Base-by-base conservation (phyloP, 179 eudicot genomes). In the Beta macrorhiza region DNA sequence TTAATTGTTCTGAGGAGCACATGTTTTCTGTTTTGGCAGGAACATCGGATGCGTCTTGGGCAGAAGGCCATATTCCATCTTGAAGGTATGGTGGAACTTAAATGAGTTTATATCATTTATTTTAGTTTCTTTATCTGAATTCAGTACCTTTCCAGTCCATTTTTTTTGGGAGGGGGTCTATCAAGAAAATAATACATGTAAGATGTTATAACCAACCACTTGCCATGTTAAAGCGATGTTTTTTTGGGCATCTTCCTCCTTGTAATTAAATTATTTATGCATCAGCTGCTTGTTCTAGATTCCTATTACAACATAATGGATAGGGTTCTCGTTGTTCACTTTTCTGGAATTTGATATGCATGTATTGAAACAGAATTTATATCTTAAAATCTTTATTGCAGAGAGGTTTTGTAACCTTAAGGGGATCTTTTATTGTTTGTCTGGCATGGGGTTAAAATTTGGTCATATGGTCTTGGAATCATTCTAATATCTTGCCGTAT, bases 21-120 rank as follows among this genome's bases (percentile, higher is more conserved):
- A 5, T 29, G n/a, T 67, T 73, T 55, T 70, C 51, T 47, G 61
- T 80, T 84, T 76, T 45, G 67, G 65, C 91, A 95, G 99, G 99
- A 95, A 80, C 98, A 95, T 79, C 90, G 97, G 82, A 92, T 95
- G 92, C 98, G 90, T 75, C 95, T 92, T 79, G 99, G 99, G 80
- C 99, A 95, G 87, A 95, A 95, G 86, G 95, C 99, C 77, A 95
- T 95, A 84, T 93, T 95, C 89, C 99, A 95, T 81, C 89, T 95
- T 77, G 99, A 93, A 95, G 99, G 99, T 95, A 89, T 65, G 3
- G 10, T 59, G n/a, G 29, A 17, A 63, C 53, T 2, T 56, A 44
- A 13, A 44, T 5, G 22, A 68, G 17, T 29, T 37, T 65, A 65
- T 65, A 5, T 22, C 2, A 32, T 29, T 67, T 4, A 14, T 67